Base-by-base conservation (phyloP, 257 asterid genomes). In the Pogostemon cablin region DNA sequence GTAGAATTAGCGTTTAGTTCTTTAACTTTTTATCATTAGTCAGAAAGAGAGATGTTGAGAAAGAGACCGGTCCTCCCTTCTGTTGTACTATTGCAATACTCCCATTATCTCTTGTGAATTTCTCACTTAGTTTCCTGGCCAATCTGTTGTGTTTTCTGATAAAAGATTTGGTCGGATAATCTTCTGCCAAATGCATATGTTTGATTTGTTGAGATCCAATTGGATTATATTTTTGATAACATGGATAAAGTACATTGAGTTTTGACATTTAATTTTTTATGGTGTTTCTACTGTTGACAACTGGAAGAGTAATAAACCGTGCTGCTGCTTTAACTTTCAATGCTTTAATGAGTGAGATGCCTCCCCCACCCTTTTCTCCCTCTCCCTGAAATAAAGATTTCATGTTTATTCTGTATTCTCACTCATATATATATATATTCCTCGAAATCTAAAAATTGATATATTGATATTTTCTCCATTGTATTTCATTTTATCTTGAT, bases 101-200 rank as follows among this genome's bases (percentile, higher is more conserved):
- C 11, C 43, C 48, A 44, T 25, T 9, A 44, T 49, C 5, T 25
- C 10, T 25, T 12, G 10, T 32, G 48, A 9, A 50, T 43, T 59
- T 59, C 49, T 64, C 15, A 15, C 48, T 60, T 56, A 34, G 50
- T 15, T 55, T 76, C 9, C 35, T 56, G 59, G 70, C 55, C 32
- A 15, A 57, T 17, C 40, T 53, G 62, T 39, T 6, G 48, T 25
- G 4, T 32, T 57, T 62, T 43, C n/a, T 57, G 39, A 9, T 41
- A 74, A 32, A 38, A 25, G 32, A 5, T 47, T 49, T 55, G 35
- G 47, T 17, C 34, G 32, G 34, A 60, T 3, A 32, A 48, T 62
- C 58, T 12, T 9, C 6, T 73, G 17, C 15, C 53, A 15, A 49
- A 35, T 66, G 42, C 72, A 37, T 8, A 42, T 48, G 10, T 38